These are phyloP conservation scores for Talaromyces verruculosus DNA, from an alignment of 2,329 filamentous ascomycete genomes.

Conservation along the genomic window DNA sequence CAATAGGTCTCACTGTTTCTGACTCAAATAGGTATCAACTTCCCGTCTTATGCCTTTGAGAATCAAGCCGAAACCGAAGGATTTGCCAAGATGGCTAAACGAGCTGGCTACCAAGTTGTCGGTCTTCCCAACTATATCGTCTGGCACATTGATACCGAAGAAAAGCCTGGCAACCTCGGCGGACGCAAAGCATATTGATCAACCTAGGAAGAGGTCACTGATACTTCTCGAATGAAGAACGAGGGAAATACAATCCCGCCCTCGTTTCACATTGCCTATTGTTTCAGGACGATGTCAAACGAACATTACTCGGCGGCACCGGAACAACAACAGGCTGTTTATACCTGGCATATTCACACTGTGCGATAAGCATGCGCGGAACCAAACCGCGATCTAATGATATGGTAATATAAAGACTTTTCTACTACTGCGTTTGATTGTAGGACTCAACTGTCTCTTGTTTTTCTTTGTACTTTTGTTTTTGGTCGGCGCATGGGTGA, in stretches of 20 bases:
- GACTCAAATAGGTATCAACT: conserved; percentile 75
- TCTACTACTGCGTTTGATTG: background rate
- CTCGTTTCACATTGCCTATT: background rate
- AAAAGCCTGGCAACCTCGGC: conserved; percentile 77
- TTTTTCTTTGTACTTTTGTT: conserved; percentile 10
- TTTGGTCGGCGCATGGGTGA: conserved; percentile 10
- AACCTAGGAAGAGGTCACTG: background rate
- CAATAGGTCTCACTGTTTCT: background rate
- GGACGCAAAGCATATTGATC: conserved; percentile 41
- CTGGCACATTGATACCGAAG: conserved; percentile 96
- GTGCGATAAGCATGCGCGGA: conserved; percentile 8
- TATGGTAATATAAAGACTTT: conserved; percentile 19
- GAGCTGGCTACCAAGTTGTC: conserved; percentile 87
- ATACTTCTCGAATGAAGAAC: conserved; percentile 15
- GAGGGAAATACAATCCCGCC: conserved; percentile 3
- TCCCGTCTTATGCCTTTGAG: conserved; percentile 93
- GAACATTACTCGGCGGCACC: background rate
- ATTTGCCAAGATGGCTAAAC: conserved; percentile 97
- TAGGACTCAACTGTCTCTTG: conserved; percentile 3
- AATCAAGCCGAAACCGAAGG: conserved; percentile 99
- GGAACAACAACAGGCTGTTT: conserved; percentile 11
- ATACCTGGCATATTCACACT: conserved; percentile 12
- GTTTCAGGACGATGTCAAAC: background rate
- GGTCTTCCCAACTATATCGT: conserved; percentile 97
- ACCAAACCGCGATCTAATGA: conserved; percentile 17